phyloP scores from a whole-genome alignment of 1,284 basidiomycete species.

The Trichosporon coremiiforme region DNA sequence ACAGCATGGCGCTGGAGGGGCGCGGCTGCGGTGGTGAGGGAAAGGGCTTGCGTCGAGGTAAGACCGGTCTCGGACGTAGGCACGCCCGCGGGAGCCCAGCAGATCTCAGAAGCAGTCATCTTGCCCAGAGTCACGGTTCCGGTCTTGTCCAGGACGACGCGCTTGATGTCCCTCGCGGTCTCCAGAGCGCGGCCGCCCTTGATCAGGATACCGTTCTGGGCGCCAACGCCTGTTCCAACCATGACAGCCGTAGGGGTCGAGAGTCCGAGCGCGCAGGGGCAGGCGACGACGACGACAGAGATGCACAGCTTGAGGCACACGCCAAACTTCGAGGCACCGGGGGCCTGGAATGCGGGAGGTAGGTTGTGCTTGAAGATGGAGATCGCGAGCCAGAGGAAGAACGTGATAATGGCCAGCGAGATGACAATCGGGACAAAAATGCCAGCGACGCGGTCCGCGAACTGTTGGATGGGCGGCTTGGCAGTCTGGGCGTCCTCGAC shows the following conservation, averaged over 20 bases:
- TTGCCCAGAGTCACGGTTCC: constrained; percentile 93
- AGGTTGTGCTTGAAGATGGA: constrained; percentile 67
- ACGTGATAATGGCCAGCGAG: constrained; percentile 76
- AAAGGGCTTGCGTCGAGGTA: constrained; percentile 46
- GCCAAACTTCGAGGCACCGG: constrained; percentile 82
- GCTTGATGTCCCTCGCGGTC: constrained; percentile 77
- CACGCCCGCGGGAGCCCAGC: constrained; percentile 66
- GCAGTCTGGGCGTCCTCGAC: constrained; percentile 98
- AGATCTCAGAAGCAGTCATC: constrained; percentile 69
- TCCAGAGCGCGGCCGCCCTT: constrained; percentile 95
- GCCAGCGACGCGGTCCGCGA: constrained; percentile 92
- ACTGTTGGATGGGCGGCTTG: constrained; percentile 97
- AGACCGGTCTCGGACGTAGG: constrained; percentile 29
- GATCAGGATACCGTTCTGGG: constrained; percentile 95
- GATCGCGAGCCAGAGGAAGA: constrained; percentile 80
- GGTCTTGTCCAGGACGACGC: constrained; percentile 93
- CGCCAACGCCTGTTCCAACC: constrained; percentile 98
- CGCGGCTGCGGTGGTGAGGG: constrained; percentile 48
- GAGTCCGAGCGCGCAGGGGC: constrained; percentile 94
- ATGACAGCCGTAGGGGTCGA: constrained; percentile 98
- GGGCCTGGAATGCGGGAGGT: constrained; percentile 78
- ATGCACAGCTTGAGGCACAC: constrained; percentile 97
- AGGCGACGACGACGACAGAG: constrained; percentile 96
- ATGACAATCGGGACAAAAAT: constrained; percentile 94
- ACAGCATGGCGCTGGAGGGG: constrained; percentile 63